phyloP scores from a whole-genome alignment of 2,329 filamentous ascomycete species.

The Neonectria faginata region DNA sequence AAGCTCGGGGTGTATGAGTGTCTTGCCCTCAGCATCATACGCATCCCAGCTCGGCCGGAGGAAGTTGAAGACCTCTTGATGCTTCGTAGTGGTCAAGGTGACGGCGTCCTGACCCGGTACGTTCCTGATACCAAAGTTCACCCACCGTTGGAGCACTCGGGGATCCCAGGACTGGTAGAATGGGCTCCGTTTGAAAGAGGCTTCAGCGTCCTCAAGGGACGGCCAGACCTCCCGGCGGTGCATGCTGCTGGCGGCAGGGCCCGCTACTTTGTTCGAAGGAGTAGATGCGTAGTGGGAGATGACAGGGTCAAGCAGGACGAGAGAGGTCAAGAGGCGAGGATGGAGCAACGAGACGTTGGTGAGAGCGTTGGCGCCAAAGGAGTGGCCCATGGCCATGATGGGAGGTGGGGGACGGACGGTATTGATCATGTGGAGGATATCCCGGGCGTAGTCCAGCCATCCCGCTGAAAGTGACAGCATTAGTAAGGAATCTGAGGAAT shows the following conservation, averaged over 20 bases:
- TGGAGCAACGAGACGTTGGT: constrained; percentile 79
- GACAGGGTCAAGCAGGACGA: constrained; percentile 88
- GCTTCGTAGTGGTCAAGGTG: constrained; percentile 83
- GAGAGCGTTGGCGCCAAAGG: constrained; percentile 83
- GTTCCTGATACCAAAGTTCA: constrained; percentile 79
- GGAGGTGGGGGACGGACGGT: constrained; percentile 83
- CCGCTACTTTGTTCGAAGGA: constrained; percentile 49
- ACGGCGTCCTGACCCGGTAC: constrained; percentile 63
- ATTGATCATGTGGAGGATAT: constrained; percentile 88
- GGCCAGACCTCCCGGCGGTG: constrained; percentile 86
- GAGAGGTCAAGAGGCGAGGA: constrained; percentile 79
- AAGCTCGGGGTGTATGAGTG: constrained; percentile 54
- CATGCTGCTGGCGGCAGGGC: constrained; percentile 71
- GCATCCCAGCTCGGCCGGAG: constrained; percentile 69
- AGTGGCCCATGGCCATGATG: constrained; percentile 87
- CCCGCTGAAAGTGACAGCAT: constrained; percentile 50
- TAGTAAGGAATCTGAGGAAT: neutral
- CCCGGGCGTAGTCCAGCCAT: constrained; percentile 88
- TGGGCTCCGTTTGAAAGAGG: constrained; percentile 69
- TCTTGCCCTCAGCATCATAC: constrained; percentile 52
- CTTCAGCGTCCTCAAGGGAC: constrained; percentile 74
- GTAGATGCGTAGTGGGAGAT: constrained; percentile 65
- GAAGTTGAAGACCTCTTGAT: constrained; percentile 83
- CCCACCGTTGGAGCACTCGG: constrained; percentile 73
- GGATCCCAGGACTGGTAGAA: constrained; percentile 89